Conservation (phyloP, 2,329 filamentous ascomycete species). For the Lasiodiplodia gonubiensis region DNA sequence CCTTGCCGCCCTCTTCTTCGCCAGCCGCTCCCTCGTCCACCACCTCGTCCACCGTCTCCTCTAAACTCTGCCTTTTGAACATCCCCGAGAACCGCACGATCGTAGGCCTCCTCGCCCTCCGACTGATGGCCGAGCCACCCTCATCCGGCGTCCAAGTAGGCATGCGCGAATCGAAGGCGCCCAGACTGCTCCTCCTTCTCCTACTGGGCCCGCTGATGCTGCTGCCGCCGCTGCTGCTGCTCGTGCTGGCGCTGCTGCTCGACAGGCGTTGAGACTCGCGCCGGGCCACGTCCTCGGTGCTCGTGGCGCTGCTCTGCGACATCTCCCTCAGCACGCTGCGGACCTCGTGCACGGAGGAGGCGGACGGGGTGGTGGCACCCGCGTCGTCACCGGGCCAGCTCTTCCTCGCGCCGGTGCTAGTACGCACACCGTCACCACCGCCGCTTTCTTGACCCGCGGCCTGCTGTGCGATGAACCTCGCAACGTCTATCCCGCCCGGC, state of each 20-base stretch:
- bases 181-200: conserved; percentile 1
- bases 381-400: not conserved
- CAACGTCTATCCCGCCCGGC: conserved; percentile 19
- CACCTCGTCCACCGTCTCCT: conserved; percentile 19
- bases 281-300: not conserved
- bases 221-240: not conserved
- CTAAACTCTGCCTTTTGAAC: conserved; percentile 17
- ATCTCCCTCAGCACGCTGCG: conserved; percentile 11
- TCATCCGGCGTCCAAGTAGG: not conserved
- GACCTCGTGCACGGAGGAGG: not conserved
- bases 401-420: not conserved
- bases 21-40: not conserved
- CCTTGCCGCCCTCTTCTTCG: not conserved
- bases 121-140: not conserved
- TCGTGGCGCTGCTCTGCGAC: not conserved
- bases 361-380: not conserved
- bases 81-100: conserved; percentile 22
- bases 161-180: conserved; percentile 8
- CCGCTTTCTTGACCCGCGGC: not conserved
- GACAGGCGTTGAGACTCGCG: not conserved
- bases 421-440: not conserved
- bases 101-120: conserved; percentile 7
- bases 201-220: not conserved
- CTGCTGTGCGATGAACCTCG: conserved; percentile 13
- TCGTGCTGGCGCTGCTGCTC: not conserved